A percentile compares a stretch with the other conserved stretches of the same genome.
phyloP scores from a whole-genome alignment of 768 basidiomycete species.

The Clathrus columnatus region DNA sequence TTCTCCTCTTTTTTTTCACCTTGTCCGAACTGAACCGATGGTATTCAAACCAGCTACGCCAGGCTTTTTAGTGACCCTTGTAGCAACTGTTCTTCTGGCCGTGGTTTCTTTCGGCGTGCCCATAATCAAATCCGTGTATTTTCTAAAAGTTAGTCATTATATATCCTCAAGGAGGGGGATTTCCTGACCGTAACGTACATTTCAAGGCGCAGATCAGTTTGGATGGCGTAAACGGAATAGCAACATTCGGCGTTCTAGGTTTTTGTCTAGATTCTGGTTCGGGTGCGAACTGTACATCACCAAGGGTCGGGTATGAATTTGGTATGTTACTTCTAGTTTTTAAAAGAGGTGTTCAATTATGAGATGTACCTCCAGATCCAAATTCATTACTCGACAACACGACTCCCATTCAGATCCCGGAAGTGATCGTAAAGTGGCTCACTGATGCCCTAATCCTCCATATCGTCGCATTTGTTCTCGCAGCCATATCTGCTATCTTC shows the following conservation, averaged over 20 bases:
- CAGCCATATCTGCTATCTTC: constrained; percentile 65
- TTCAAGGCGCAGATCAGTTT: constrained; percentile 47
- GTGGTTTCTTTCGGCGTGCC: constrained; percentile 89
- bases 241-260: constrained; percentile 85
- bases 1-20: background rate
- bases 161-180: constrained; percentile 13
- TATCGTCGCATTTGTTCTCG: constrained; percentile 72
- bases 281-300: constrained; percentile 60
- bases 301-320: constrained; percentile 80
- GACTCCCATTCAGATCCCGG: constrained; percentile 61
- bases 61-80: constrained; percentile 74
- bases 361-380: constrained; percentile 47
- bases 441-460: constrained; percentile 92
- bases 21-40: constrained; percentile 29
- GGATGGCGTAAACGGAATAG: constrained; percentile 41
- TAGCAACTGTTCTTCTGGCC: constrained; percentile 71
- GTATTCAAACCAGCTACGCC: constrained; percentile 75
- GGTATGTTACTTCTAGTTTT: constrained; percentile 39
- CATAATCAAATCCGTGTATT: constrained; percentile 79
- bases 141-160: constrained; percentile 42
- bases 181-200: background rate
- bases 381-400: constrained; percentile 69
- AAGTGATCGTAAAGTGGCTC: constrained; percentile 85
- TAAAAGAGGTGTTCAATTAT: background rate
- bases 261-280: constrained; percentile 61